phyloP scores from a whole-genome alignment of 192 early-diverging fungal genomes.

The Coemansia sp. region DNA sequence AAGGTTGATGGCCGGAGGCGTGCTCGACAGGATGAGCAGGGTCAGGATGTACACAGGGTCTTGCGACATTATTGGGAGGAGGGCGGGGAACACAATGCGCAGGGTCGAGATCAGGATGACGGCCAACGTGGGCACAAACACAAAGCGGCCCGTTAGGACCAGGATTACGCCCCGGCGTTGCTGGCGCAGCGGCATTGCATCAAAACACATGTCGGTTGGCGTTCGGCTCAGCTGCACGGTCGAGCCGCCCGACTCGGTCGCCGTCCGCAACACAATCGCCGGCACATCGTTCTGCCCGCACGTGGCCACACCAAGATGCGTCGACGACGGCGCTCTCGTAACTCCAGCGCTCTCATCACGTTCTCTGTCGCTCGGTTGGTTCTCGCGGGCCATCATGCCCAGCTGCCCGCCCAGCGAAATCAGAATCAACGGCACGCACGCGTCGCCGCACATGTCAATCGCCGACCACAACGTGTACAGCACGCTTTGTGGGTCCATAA shows the following conservation, averaged over 20 bases:
- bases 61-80: conserved; percentile 49
- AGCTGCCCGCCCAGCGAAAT: conserved; percentile 74
- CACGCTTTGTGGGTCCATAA: conserved; percentile 60
- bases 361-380: neutral
- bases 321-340: conserved; percentile 13
- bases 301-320: neutral
- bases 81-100: conserved; percentile 35
- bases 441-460: conserved; percentile 70
- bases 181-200: conserved; percentile 5
- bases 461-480: conserved; percentile 62
- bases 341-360: neutral
- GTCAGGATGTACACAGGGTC: conserved; percentile 67
- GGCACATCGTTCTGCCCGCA: conserved; percentile 6
- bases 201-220: too few relatives aligned
- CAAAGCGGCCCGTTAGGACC: conserved; percentile 45
- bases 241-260: conserved; percentile 18
- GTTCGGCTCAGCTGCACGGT: neutral
- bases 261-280: conserved; percentile 31
- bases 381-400: conserved; percentile 37
- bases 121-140: conserved; percentile 49
- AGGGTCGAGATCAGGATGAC: conserved; percentile 37
- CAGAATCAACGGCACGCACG: conserved; percentile 74
- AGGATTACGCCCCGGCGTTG: conserved; percentile 30
- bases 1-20: conserved; percentile 70
- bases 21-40: conserved; percentile 60